A percentile compares a stretch with the other conserved stretches of the same genome.
Conservation (phyloP, 164 flowering plant species). For the Kalanchoe fedtschenkoi region DNA sequence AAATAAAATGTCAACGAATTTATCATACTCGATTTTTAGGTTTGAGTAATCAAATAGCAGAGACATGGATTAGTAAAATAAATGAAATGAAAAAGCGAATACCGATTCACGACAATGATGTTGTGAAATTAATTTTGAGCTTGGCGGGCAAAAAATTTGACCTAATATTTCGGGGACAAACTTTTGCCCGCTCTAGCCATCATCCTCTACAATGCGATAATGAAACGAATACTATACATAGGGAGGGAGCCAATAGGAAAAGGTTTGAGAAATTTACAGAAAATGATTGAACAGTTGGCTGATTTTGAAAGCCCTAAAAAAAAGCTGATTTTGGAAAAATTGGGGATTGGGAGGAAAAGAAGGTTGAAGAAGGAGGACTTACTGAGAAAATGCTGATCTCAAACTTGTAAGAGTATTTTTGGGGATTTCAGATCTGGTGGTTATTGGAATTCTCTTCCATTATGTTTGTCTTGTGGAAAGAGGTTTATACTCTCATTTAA, state of each 20-base stretch:
- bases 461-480: too few relatives aligned
- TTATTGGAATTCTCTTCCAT: too few relatives aligned
- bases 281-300: background rate
- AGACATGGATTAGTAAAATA: background rate
- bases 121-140: background rate
- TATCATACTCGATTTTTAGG: background rate
- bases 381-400: background rate
- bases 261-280: background rate
- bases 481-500: too few relatives aligned
- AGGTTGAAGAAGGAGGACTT: too few relatives aligned
- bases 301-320: background rate
- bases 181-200: background rate
- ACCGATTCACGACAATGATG: background rate
- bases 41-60: background rate
- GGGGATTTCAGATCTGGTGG: too few relatives aligned
- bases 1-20: conserved; percentile 2
- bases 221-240: background rate
- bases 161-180: background rate
- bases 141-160: conserved; percentile 5
- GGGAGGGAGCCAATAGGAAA: conserved; percentile 1
- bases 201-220: background rate
- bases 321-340: background rate
- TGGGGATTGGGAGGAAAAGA: background rate
- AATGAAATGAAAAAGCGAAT: background rate
- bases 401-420: too few relatives aligned